Conservation (phyloP, 192 early-diverging fungal species). For the Glomus cerebriforme region DNA sequence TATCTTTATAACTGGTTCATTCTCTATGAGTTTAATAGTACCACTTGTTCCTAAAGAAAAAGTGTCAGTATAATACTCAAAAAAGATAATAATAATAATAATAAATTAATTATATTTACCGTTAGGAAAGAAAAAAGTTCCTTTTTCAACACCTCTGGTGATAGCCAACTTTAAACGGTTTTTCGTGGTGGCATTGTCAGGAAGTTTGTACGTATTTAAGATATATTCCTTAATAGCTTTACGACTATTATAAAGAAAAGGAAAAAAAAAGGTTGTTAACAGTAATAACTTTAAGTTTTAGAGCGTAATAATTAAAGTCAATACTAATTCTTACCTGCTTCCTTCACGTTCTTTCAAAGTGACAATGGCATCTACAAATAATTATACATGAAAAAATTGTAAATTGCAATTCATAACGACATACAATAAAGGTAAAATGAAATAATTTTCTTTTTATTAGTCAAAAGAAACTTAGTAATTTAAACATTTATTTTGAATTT, state of each 20-base stretch:
- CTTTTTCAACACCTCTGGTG: background rate
- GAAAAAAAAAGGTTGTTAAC: background rate
- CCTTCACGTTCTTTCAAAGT: slow-evolving; percentile 20
- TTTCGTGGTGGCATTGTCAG: background rate
- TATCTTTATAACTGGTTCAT: no score
- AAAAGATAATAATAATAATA: background rate
- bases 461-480: no score
- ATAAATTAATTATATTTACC: background rate
- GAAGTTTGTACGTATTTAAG: slow-evolving; percentile 12
- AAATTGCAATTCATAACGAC: no score
- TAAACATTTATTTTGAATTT: no score
- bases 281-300: background rate
- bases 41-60: background rate
- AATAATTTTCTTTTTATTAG: background rate
- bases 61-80: no score
- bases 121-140: background rate
- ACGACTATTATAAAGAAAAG: background rate
- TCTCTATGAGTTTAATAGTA: slow-evolving; percentile 11
- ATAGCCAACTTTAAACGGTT: background rate
- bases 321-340: background rate
- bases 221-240: slow-evolving; percentile 19
- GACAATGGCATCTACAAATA: no score
- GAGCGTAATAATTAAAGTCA: background rate
- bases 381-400: no score
- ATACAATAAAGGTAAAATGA: no score